Percentiles rank a stretch among this genome's conserved stretches.
These are phyloP conservation scores for Pascua sp. DNA, from an alignment of 1,284 basidiomycete species.

Conservation along the genomic window DNA sequence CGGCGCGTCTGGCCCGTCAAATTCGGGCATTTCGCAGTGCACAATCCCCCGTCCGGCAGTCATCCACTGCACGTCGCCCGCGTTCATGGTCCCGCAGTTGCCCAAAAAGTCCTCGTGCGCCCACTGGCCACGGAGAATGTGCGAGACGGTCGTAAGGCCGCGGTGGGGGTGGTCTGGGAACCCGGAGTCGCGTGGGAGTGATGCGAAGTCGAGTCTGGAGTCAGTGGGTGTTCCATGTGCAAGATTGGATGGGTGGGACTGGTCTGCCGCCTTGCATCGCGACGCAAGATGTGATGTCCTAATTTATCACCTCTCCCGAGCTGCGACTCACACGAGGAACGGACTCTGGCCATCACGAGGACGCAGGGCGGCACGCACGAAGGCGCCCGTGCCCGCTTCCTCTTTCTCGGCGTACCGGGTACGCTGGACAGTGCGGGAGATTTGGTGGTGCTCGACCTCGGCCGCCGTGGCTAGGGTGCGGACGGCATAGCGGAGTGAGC, in stretches of 20 bases:
- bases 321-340: not conserved
- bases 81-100: conserved; percentile 69
- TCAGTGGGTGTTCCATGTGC: not conserved
- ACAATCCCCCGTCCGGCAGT: conserved; percentile 67
- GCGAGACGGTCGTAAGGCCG: conserved; percentile 71
- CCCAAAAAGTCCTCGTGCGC: conserved; percentile 90
- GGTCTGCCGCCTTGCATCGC: too few species aligned
- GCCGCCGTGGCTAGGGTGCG: not conserved
- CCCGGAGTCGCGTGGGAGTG: conserved; percentile 27
- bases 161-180: conserved; percentile 77
- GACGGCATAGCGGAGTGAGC: not conserved
- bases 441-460: not conserved
- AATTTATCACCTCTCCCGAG: too few species aligned
- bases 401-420: not conserved
- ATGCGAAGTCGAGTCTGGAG: conserved; percentile 1
- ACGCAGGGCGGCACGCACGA: conserved; percentile 1
- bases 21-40: conserved; percentile 82
- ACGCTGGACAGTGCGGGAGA: not conserved
- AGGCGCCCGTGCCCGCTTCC: not conserved
- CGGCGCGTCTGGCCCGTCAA: not conserved
- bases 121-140: conserved; percentile 59
- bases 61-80: conserved; percentile 95
- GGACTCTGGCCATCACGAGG: not conserved
- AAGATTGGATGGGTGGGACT: too few species aligned
- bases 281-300: too few species aligned